These are phyloP conservation scores for Paramecium primaurelia DNA, from an alignment of 73 alveolate genomes.

Conservation along the genomic window DNA sequence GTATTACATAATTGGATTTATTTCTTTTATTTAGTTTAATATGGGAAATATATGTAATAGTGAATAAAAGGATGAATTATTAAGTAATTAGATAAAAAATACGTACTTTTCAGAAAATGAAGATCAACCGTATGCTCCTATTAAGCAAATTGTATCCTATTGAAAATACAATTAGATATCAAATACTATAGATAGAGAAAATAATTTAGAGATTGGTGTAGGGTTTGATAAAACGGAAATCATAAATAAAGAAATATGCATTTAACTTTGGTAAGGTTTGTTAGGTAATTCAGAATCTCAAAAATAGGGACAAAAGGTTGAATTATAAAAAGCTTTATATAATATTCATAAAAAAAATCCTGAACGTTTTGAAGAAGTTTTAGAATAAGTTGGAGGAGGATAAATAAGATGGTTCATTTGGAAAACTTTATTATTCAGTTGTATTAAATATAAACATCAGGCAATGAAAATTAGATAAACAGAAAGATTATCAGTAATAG, in stretches of 20 bases:
- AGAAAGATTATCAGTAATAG: not conserved
- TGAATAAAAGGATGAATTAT: not conserved
- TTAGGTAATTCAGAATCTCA: not conserved
- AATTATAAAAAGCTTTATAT: conserved; percentile 30
- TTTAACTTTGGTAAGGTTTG: not conserved
- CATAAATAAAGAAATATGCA: not conserved
- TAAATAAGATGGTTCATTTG: conserved; percentile 40
- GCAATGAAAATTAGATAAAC: conserved; percentile 5
- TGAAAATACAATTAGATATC: not conserved
- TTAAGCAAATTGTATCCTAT: not conserved
- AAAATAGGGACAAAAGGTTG: not conserved
- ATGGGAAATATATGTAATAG: conserved; percentile 24
- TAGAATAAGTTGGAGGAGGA: not conserved
- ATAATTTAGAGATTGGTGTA: not conserved
- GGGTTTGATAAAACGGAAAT: conserved; percentile 17
- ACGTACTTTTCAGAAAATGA: not conserved
- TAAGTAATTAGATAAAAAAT: not conserved
- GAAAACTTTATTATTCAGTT: not conserved
- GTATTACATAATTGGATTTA: not conserved
- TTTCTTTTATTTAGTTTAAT: not conserved
- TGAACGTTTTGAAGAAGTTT: not conserved
- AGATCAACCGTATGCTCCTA: not conserved
- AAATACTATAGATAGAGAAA: not conserved
- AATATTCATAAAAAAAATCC: not conserved
- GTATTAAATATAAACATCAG: not conserved